Evolutionary conservation across 169 alveolate species (phyloP).

Genomic region (Cryptosporidium sp.): DNA sequence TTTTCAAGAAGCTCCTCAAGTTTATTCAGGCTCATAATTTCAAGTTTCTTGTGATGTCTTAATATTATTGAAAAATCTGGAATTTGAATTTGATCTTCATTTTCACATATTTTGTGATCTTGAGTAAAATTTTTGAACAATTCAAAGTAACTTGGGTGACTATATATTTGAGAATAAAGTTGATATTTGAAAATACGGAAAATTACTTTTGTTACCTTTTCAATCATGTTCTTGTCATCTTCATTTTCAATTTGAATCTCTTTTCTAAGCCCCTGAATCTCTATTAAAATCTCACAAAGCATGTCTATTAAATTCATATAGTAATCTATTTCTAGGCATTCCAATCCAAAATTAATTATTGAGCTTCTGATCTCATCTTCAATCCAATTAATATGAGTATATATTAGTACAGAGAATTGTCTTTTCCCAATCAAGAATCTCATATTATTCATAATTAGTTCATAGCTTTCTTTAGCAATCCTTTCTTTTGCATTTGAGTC

Average conservation of each 20-base stretch:
- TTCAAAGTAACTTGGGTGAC: conserved; percentile 18
- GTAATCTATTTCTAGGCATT: neutral
- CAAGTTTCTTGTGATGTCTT: conserved; percentile 12
- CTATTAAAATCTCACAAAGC: neutral
- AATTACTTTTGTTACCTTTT: neutral
- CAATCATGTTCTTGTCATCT: neutral
- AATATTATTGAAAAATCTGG: conserved; percentile 14
- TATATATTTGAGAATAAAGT: conserved; percentile 10
- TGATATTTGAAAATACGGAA: conserved; percentile 10
- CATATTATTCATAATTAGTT: conserved; percentile 1
- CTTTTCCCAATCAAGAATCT: neutral
- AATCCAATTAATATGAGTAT: conserved; percentile 38
- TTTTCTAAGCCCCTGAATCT: neutral
- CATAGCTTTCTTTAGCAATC: conserved; percentile 1
- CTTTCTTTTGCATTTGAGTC: neutral
- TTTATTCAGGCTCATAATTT: neutral
- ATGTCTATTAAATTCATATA: conserved; percentile 1
- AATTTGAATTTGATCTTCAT: neutral
- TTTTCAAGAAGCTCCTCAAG: conserved; percentile 11
- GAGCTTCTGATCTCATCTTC: conserved; percentile 31
- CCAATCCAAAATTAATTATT: neutral
- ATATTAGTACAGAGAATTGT: neutral
- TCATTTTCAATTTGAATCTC: neutral
- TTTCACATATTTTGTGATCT: neutral
- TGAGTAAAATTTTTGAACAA: neutral